phyloP scores from a whole-genome alignment of 805 yeast species.

The Komagataella pastoris region DNA sequence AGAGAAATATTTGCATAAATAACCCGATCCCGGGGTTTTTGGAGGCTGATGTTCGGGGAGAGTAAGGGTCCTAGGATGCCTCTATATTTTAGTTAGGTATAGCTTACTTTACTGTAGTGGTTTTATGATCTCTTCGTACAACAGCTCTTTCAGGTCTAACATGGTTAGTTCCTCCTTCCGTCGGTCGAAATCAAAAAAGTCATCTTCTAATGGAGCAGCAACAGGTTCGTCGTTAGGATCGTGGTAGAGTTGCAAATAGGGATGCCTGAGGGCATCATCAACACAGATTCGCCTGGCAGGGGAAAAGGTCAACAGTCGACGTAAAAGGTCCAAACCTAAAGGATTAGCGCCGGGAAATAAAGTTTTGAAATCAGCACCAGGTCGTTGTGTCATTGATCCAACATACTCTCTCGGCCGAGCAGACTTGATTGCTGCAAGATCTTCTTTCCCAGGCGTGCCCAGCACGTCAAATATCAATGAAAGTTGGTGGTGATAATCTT shows the following conservation, averaged over 20 bases:
- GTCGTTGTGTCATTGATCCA: constrained; percentile 59
- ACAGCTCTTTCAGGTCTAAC: constrained; percentile 62
- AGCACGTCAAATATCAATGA: constrained; percentile 72
- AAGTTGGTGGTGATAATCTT: constrained; percentile 86
- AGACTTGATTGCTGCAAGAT: constrained; percentile 60
- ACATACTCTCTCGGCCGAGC: constrained; percentile 85
- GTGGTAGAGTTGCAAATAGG: constrained; percentile 78
- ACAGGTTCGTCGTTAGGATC: constrained; percentile 91
- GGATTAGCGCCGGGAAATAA: constrained; percentile 46
- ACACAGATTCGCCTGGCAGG: constrained; percentile 78
- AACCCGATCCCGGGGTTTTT: neutral
- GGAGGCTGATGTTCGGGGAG: neutral
- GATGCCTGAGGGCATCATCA: constrained; percentile 73
- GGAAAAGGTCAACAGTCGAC: constrained; percentile 68
- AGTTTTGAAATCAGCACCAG: constrained; percentile 41
- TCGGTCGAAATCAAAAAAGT: constrained; percentile 82
- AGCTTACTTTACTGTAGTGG: constrained; percentile 11
- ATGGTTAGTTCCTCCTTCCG: constrained; percentile 67
- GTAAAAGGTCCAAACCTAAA: constrained; percentile 50
- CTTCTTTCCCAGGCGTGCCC: constrained; percentile 81
- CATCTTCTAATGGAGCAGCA: constrained; percentile 71
- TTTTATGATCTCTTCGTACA: constrained; percentile 73
- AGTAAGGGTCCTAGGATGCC: neutral
- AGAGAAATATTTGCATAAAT: neutral
- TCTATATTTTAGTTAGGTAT: neutral